Percentiles rank a stretch among this genome's conserved stretches.
These are phyloP conservation scores for Fragilaria crotonensis DNA, from an alignment of 108 stramenopile species.

Conservation along the genomic window DNA sequence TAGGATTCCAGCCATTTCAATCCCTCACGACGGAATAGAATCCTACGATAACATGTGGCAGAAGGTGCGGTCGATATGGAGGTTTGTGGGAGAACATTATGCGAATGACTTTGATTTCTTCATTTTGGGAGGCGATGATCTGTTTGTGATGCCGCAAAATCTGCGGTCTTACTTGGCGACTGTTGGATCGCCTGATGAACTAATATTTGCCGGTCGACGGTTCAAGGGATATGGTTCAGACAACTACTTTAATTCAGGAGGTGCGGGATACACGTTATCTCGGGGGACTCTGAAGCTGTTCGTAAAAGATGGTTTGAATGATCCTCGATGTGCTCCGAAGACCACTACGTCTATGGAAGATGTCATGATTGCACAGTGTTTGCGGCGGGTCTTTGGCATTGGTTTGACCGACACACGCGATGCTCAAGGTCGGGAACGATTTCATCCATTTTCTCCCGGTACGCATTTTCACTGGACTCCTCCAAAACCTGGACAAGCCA, in stretches of 20 bases:
- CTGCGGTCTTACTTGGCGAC: conserved; percentile 58
- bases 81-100: conserved; percentile 79
- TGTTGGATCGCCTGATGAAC: conserved; percentile 31
- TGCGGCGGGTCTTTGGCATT: conserved; percentile 23
- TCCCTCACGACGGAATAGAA: conserved; percentile 59
- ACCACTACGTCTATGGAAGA: conserved; percentile 50
- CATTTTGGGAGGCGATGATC: conserved; percentile 89
- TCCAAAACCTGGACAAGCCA: conserved; percentile 11
- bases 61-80: conserved; percentile 75
- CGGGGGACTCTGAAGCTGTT: conserved; percentile 37
- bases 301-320: conserved; percentile 21
- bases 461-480: conserved; percentile 45
- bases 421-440: conserved; percentile 54
- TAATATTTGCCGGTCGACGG: conserved; percentile 66
- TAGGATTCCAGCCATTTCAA: conserved; percentile 36
- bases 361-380: conserved; percentile 47
- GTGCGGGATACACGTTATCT: conserved; percentile 82
- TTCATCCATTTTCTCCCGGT: conserved; percentile 73
- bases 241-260: conserved; percentile 82
- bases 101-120: conserved; percentile 84
- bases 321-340: conserved; percentile 36
- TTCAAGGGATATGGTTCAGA: conserved; percentile 28
- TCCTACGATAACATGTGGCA: conserved; percentile 71
- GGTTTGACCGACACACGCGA: conserved; percentile 60
- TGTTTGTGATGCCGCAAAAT: conserved; percentile 86